Percentiles rank a stretch among this genome's conserved stretches.
Conservation (phyloP, 345 rosid species). For the Linum usitatissimum region DNA sequence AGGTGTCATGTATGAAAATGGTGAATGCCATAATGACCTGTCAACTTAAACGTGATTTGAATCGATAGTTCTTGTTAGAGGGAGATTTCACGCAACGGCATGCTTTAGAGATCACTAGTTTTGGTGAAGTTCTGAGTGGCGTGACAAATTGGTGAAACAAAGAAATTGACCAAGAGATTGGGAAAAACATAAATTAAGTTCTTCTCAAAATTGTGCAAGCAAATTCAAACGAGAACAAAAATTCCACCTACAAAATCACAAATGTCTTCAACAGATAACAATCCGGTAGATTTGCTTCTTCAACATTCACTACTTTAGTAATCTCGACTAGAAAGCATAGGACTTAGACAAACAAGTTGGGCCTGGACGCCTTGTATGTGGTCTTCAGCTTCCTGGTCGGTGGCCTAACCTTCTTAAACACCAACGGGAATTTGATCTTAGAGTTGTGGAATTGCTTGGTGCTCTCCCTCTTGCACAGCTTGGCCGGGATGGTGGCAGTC, state of each 20-base stretch:
- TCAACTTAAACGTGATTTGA: too few species aligned
- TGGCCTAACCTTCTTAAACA: not conserved
- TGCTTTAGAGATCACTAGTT: too few species aligned
- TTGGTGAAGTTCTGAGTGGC: too few species aligned
- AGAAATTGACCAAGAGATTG: not conserved
- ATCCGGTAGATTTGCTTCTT: not conserved
- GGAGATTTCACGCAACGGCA: too few species aligned
- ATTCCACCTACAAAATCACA: not conserved
- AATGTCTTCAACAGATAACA: not conserved
- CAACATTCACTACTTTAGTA: not conserved
- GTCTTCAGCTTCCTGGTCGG: not conserved
- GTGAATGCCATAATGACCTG: too few species aligned
- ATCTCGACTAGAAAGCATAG: not conserved
- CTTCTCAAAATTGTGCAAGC: not conserved
- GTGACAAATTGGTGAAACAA: too few species aligned
- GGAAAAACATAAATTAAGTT: not conserved
- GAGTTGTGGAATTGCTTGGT: not conserved
- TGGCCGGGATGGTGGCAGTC: not conserved
- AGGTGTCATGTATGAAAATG: too few species aligned
- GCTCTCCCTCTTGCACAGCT: conserved; percentile 1
- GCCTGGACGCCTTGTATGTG: not conserved
- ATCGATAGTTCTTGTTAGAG: too few species aligned
- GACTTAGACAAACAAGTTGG: not conserved
- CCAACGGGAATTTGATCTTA: not conserved
- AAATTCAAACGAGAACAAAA: not conserved